phyloP scores from a whole-genome alignment of 495 filamentous ascomycete genomes.

The Daldinia vernicosa region DNA sequence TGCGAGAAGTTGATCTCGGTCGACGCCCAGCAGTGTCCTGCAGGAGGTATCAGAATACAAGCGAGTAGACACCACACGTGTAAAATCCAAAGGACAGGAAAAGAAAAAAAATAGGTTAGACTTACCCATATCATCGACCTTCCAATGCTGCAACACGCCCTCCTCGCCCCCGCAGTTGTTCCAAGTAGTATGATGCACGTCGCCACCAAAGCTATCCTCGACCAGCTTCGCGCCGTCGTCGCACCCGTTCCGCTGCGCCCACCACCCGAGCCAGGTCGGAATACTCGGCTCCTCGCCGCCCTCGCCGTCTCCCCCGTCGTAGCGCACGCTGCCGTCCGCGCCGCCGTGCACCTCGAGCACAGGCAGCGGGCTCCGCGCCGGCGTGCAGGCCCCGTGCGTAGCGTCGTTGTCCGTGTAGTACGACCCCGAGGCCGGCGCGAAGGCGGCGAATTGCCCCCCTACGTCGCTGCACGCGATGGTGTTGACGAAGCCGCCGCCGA shows the following conservation, averaged over 20 bases:
- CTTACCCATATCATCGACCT: conserved; percentile 53
- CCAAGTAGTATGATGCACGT: conserved; percentile 49
- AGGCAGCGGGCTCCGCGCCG: conserved; percentile 50
- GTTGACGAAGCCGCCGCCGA: conserved; percentile 64
- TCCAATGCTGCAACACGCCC: conserved; percentile 58
- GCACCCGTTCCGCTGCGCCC: conserved; percentile 50
- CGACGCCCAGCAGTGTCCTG: conserved; percentile 49
- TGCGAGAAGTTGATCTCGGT: conserved; percentile 51
- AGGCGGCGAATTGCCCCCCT: conserved; percentile 55
- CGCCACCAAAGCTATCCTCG: conserved; percentile 45
- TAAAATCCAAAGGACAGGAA: background rate
- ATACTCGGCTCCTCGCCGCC: conserved; percentile 49
- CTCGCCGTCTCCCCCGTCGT: conserved; percentile 50
- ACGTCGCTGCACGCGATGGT: conserved; percentile 61
- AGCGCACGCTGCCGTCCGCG: conserved; percentile 49
- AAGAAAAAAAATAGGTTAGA: background rate
- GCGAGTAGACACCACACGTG: background rate
- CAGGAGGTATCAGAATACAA: conserved; percentile 5
- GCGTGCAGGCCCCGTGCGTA: conserved; percentile 41
- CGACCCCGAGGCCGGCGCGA: conserved; percentile 52
- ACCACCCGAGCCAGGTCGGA: conserved; percentile 49
- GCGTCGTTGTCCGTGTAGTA: conserved; percentile 46
- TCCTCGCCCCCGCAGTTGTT: conserved; percentile 47
- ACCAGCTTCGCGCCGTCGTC: conserved; percentile 27
- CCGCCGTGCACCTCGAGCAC: conserved; percentile 61